Conservation (phyloP, 257 asterid genomes). For the Paraleonurus japonicus region DNA sequence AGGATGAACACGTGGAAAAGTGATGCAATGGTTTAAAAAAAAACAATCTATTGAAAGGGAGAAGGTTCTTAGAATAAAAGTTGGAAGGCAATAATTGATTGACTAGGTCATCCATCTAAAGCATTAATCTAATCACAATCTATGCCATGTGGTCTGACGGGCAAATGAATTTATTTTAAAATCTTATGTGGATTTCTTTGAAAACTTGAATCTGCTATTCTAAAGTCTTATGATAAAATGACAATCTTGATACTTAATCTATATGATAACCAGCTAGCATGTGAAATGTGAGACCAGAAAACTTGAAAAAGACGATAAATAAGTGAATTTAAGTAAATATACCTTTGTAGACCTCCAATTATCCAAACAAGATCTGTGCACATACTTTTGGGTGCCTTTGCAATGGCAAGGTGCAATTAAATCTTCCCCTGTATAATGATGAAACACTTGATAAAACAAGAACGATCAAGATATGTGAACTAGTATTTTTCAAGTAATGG, state of each 20-base stretch:
- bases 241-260: neutral
- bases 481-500: neutral
- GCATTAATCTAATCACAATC: conserved; percentile 3
- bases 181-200: neutral
- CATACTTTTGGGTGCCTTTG: conserved; percentile 97
- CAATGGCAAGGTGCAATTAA: conserved; percentile 98
- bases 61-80: neutral
- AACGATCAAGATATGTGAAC: conserved; percentile 1
- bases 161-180: neutral
- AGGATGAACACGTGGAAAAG: neutral
- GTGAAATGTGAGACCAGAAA: conserved; percentile 4
- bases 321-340: neutral
- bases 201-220: neutral
- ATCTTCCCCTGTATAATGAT: conserved; percentile 69
- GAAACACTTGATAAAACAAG: conserved; percentile 24
- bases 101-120: neutral
- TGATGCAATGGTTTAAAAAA: neutral
- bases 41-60: neutral
- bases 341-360: conserved; percentile 99
- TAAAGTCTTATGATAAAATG: neutral
- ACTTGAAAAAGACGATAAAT: neutral
- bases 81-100: neutral
- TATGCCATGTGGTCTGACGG: neutral
- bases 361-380: conserved; percentile 97
- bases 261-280: conserved; percentile 3